Base-by-base conservation (phyloP, 2,329 filamentous ascomycete species). In the Fusarium redolens region DNA sequence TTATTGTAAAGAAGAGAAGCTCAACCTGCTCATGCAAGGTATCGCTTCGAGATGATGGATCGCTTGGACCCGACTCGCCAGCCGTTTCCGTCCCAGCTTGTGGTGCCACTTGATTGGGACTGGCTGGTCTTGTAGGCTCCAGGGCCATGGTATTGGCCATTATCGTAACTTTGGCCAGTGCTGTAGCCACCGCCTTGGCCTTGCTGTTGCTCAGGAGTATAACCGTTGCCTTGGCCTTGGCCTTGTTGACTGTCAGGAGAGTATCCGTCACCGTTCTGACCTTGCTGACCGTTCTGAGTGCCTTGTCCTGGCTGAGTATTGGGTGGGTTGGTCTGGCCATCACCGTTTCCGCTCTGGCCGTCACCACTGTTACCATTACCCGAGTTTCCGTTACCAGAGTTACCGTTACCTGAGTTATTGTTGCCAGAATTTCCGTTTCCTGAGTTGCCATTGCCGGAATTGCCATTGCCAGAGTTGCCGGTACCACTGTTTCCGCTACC, bases 21-120 rank as follows among this genome's bases (percentile, higher is more conserved):
- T n/a, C 25, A 33, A 31, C 33, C n/a, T 20, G 58, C 45, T 77
- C 64, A 78, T 25, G 61, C 69, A 28, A 72, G 47, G 61, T 75
- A 75, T 55, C 68, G 63, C 66, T 61, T 73, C 58, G 64, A 47
- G 28, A 66, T 45, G 58, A 68, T 56, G 41, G 62, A 61, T 47
- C 68, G 71, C 28, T 64, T 74, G 51, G 66, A 68, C 43, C 69
- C 55, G 43, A 43, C 60, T 47, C 45, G 30, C 60, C 70, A 65
- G 25, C 68, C 56, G 38, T 56, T 45, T 30, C 64, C 64, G 14
- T 69, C n/a, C 58, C 65, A 68, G 50, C 65, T 44, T 57, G 65
- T 47, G 35, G 48, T 45, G 12, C 64, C 33, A 30, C 57, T 50
- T 30, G 52, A 25, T 45, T 66, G 63, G n/a, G 61, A 41, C 15